These are phyloP conservation scores for Gymnopus androsaceus DNA, from an alignment of 1,284 basidiomycete genomes.

Conservation along the genomic window DNA sequence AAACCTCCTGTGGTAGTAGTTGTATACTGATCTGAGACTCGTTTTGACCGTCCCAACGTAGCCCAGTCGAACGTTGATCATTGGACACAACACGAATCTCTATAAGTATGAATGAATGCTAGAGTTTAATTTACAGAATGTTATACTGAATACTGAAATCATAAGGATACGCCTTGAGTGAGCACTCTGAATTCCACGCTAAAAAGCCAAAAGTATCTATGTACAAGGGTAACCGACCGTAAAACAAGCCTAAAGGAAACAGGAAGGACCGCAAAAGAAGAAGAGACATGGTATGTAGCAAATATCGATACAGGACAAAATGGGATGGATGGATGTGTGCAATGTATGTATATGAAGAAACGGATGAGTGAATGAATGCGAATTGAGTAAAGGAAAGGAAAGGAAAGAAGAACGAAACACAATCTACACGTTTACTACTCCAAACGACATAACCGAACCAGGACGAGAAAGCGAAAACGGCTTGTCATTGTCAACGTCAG, in stretches of 20 bases:
- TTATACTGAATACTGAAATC: constrained; percentile 1
- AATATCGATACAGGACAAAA: constrained; percentile 4
- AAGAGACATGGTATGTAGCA: background rate
- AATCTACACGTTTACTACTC: constrained; percentile 41
- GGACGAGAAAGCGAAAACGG: constrained; percentile 44
- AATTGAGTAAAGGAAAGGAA: background rate
- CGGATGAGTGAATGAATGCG: too few relatives aligned
- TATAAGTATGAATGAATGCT: too few relatives aligned
- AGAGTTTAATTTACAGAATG: background rate
- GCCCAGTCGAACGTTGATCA: too few relatives aligned
- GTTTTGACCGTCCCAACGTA: too few relatives aligned
- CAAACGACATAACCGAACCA: constrained; percentile 47
- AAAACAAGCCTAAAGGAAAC: background rate
- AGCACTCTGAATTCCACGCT: background rate
- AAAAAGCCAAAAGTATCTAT: background rate
- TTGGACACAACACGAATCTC: too few relatives aligned
- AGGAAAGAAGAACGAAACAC: constrained; percentile 1
- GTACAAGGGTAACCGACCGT: background rate
- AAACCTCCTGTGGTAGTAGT: too few relatives aligned
- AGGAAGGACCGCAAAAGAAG: background rate
- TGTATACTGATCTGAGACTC: too few relatives aligned
- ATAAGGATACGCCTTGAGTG: constrained; percentile 8
- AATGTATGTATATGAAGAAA: too few relatives aligned
- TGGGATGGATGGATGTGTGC: too few relatives aligned
- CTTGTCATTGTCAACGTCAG: too few relatives aligned